Conservation (phyloP, 2,329 filamentous ascomycete species). For the Colletotrichum higginsianum region DNA sequence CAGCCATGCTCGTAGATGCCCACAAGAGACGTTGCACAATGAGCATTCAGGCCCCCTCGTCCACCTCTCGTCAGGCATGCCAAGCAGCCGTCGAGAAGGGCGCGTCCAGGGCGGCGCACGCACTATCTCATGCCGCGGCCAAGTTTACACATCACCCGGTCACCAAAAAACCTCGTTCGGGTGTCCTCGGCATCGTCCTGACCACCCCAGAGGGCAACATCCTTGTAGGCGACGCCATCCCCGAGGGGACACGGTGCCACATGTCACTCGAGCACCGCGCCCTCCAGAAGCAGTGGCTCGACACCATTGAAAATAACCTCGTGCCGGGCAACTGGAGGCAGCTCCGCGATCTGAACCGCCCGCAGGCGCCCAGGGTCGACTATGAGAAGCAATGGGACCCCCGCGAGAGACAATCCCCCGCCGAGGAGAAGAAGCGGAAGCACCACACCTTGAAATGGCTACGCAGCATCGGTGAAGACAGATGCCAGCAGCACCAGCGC, state of each 20-base stretch:
- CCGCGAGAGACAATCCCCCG: too few species aligned
- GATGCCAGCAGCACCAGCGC: neutral
- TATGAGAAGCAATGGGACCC: neutral
- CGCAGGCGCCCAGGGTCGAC: neutral
- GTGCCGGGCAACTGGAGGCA: slow-evolving; percentile 10
- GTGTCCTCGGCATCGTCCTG: neutral
- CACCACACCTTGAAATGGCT: neutral
- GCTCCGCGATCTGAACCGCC: neutral
- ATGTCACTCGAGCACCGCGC: neutral
- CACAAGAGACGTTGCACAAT: neutral
- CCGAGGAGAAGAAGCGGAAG: neutral
- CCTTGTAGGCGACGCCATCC: slow-evolving; percentile 3
- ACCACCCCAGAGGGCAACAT: slow-evolving; percentile 7
- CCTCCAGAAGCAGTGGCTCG: neutral
- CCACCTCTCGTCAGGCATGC: neutral
- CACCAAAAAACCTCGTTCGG: neutral
- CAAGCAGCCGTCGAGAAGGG: neutral
- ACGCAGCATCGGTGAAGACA: neutral
- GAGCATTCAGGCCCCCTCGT: neutral
- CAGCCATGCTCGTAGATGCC: neutral
- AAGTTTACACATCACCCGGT: neutral
- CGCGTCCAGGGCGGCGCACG: neutral
- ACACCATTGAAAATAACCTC: neutral
- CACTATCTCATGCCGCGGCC: neutral
- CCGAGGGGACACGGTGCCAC: neutral